Base-by-base conservation (phyloP, 192 early-diverging fungal species). In the Coemansia sp. region DNA sequence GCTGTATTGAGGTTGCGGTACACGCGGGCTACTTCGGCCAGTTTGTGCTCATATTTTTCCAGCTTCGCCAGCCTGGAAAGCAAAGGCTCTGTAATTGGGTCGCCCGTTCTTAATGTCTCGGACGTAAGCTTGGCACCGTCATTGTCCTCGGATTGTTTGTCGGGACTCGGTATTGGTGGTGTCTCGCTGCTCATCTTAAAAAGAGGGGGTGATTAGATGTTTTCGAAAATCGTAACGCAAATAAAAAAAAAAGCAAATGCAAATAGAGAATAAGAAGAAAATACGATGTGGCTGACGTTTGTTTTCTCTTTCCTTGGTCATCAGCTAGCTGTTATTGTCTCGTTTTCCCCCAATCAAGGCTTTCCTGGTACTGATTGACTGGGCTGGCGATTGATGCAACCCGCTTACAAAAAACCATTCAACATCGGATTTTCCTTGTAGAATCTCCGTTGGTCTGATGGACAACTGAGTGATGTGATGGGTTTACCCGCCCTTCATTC, bases 11-110 rank as follows among this genome's bases (percentile, higher is more conserved):
- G 72, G 34, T 78, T 81, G 7, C 76, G 72, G 65, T 83, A 83
- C 8, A 78, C 81, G 1, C 81, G 76, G 10, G 76, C 81, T 3
- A 83, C 76, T 36, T 83, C 81, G 1, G 72, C 70, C 24, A 83
- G 48, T 55, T 83, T 83, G 61, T 83, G 72, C 69, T 83, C 81
- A 63, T 78, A 83, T 36, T 83, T 83, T 66, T 83, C 81, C 2
- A 83, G 61, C 56, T 75, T 75, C 0, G 60, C 59, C 5, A 83
- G 53, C 4, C 81, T 66, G 1, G 23, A 20, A 7, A 83, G 60
- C 14, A 83, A 39, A 9, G 55, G 44, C 45, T 71, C 69, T 16
- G 60, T 78, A 2, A 83, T 51, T 7, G 52, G 20, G 39, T 82
- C 79, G 65, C 79, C 79, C 0, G 61, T 39, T 21, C 58, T 51